Evolutionary conservation across 2,329 filamentous ascomycete species (phyloP).

Genomic region (Blastomyces percursus): DNA sequence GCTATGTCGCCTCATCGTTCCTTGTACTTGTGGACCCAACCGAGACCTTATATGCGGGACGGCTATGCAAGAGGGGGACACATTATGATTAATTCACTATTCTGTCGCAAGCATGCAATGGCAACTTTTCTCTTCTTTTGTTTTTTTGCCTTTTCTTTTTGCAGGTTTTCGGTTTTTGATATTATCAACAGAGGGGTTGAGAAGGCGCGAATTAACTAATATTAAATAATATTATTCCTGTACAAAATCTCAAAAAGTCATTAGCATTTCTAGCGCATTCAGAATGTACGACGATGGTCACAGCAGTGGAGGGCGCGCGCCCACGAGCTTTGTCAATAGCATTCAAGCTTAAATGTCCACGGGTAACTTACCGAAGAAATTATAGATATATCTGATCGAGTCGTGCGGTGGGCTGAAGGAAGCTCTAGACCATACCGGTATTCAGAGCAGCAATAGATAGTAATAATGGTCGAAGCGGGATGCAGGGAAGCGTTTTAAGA

Average conservation of each 20-base stretch:
- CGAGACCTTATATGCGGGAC: not conserved
- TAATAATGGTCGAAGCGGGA: not conserved
- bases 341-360: not conserved
- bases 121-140: not conserved
- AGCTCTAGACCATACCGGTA: not conserved
- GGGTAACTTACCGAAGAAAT: not conserved
- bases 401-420: not conserved
- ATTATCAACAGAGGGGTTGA: not conserved
- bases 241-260: not conserved
- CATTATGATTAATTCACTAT: not conserved
- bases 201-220: not conserved
- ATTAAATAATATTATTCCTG: not conserved
- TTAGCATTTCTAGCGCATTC: not conserved
- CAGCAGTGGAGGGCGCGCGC: not conserved
- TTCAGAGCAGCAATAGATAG: not conserved
- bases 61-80: not conserved
- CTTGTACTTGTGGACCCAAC: constrained; percentile 10
- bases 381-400: not conserved
- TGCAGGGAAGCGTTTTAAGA: not conserved
- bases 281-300: not conserved
- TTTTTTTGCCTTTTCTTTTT: not conserved
- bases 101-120: not conserved
- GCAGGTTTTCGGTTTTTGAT: not conserved
- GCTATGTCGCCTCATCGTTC: constrained; percentile 38
- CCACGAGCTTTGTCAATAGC: not conserved